These are phyloP conservation scores for Pseudozyma hubeiensis DNA, from an alignment of 1,284 basidiomycete species.

Conservation along the genomic window DNA sequence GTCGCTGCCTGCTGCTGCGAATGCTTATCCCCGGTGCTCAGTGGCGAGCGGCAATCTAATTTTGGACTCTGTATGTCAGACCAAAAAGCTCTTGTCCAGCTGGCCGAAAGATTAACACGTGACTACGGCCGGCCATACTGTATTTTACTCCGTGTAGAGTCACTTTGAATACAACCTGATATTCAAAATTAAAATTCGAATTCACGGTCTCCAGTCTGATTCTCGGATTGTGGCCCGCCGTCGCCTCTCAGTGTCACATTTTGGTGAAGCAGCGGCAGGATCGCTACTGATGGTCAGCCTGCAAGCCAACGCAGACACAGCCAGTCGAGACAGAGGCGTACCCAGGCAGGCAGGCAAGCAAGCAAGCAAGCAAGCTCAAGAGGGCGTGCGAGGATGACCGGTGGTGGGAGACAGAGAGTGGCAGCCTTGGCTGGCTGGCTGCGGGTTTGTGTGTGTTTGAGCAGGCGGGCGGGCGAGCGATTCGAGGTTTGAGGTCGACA, in stretches of 20 bases:
- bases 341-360: neutral
- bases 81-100: neutral
- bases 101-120: neutral
- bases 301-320: too few species aligned
- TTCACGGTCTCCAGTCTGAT: neutral
- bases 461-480: conserved; percentile 5
- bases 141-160: neutral
- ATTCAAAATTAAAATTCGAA: neutral
- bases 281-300: too few species aligned
- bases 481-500: conserved; percentile 35
- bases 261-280: too few species aligned
- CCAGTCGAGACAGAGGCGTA: too few species aligned
- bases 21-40: conserved; percentile 9
- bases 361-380: neutral
- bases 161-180: too few species aligned
- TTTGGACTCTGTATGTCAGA: neutral
- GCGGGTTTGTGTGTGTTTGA: neutral
- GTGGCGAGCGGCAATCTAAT: conserved; percentile 5
- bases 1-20: neutral
- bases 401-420: too few species aligned
- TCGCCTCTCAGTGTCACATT: too few species aligned
- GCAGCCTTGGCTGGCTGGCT: neutral
- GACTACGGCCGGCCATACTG: conserved; percentile 15
- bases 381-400: neutral
- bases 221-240: too few species aligned